Evolutionary conservation across 208 protist species (phyloP).

Genomic region (Wallacemonas collosoma): DNA sequence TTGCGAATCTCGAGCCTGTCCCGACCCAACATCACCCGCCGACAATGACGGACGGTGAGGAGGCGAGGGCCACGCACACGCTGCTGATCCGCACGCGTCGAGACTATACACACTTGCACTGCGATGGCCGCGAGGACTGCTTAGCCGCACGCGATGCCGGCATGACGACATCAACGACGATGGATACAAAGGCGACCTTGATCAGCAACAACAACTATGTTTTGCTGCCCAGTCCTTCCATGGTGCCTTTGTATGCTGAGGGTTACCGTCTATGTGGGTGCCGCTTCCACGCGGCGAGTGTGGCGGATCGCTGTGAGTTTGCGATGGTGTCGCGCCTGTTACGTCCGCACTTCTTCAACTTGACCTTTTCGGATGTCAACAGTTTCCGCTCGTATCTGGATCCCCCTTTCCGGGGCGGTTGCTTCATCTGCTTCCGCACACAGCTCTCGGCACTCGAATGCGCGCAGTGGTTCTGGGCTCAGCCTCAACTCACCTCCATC

Average conservation of each 20-base stretch:
- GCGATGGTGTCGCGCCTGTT: slow-evolving; percentile 1
- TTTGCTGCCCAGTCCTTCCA: not conserved
- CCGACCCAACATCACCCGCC: not conserved
- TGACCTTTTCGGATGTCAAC: slow-evolving; percentile 53
- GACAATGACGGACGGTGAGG: not conserved
- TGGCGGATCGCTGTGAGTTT: slow-evolving; percentile 15
- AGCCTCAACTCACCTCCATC: slow-evolving; percentile 24
- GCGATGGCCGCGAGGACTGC: not conserved
- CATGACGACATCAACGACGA: not conserved
- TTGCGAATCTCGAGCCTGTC: not conserved
- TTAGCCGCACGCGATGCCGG: not conserved
- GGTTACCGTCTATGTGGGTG: not conserved
- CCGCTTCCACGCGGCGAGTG: not conserved
- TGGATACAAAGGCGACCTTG: too few relatives aligned
- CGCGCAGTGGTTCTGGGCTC: slow-evolving; percentile 48
- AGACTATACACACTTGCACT: slow-evolving; percentile 10
- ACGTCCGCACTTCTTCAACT: slow-evolving; percentile 21
- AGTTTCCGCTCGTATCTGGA: slow-evolving; percentile 41
- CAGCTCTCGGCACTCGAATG: slow-evolving; percentile 44
- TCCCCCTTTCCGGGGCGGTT: slow-evolving; percentile 45
- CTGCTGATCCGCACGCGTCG: slow-evolving; percentile 1
- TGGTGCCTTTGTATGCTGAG: not conserved
- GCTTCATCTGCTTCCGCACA: slow-evolving; percentile 65
- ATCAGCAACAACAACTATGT: not conserved
- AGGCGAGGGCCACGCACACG: not conserved